Conservation (phyloP, 2,329 filamentous ascomycete genomes). For the Penicillium glabrum region DNA sequence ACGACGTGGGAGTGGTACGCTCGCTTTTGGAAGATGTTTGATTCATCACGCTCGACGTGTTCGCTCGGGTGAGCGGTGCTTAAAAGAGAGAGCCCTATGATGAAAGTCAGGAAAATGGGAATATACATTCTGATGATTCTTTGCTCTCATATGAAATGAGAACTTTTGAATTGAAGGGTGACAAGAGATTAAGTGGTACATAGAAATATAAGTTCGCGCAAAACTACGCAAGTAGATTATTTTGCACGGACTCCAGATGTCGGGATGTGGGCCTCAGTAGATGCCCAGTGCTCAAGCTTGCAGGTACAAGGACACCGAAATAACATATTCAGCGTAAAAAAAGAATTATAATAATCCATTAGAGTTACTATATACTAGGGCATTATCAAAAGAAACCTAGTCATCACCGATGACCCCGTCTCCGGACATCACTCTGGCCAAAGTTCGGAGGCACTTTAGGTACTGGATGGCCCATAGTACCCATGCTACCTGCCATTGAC, state of each 20-base stretch:
- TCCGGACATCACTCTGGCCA: slow-evolving; percentile 30
- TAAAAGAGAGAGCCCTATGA: neutral
- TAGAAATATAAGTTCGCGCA: neutral
- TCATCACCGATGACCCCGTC: slow-evolving; percentile 35
- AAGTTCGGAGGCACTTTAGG: slow-evolving; percentile 36
- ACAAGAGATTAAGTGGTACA: neutral
- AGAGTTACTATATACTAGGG: slow-evolving; percentile 3
- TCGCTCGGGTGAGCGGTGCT: neutral
- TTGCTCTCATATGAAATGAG: neutral
- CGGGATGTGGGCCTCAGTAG: neutral
- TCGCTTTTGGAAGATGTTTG: neutral
- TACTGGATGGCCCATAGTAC: slow-evolving; percentile 26
- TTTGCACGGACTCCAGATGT: neutral
- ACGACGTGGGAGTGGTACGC: neutral
- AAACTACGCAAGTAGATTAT: neutral
- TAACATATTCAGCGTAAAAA: neutral
- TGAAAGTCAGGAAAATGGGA: too few species aligned
- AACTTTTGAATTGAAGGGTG: neutral
- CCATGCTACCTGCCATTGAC: slow-evolving; percentile 26
- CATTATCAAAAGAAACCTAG: neutral
- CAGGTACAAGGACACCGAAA: too few species aligned
- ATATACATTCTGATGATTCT: neutral
- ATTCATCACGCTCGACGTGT: neutral
- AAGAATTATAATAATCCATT: neutral
- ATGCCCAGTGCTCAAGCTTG: neutral